phyloP scores from a whole-genome alignment of 2,329 filamentous ascomycete genomes.

The Fusarium sp. region DNA sequence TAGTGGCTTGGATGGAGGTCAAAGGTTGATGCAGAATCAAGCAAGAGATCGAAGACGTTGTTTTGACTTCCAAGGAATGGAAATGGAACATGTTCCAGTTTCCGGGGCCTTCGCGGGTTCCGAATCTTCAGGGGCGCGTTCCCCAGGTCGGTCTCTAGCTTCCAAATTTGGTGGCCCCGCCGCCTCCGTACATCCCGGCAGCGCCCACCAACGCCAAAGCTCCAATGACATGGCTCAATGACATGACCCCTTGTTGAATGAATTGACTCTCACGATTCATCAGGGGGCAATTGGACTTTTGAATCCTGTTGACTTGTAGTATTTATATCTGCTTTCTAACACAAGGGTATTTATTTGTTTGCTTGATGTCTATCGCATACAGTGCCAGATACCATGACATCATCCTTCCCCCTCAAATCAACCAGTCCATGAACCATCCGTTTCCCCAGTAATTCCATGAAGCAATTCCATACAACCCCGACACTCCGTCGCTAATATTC shows the following conservation, averaged over 20 bases:
- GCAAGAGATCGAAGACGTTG: slow-evolving; percentile 5
- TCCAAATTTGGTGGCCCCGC: slow-evolving; percentile 42
- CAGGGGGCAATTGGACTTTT: slow-evolving; percentile 1
- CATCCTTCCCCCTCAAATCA: slow-evolving; percentile 14
- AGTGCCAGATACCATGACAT: slow-evolving; percentile 27
- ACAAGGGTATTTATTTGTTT: slow-evolving; percentile 25
- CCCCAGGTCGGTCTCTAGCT: slow-evolving; percentile 10
- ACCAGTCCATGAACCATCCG: slow-evolving; percentile 20
- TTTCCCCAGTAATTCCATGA: slow-evolving; percentile 35
- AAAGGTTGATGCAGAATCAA: slow-evolving; percentile 1
- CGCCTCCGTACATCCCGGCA: slow-evolving; percentile 39
- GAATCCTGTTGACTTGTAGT: slow-evolving; percentile 16
- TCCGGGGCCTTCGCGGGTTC: slow-evolving; percentile 26
- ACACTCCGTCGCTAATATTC: slow-evolving; percentile 46
- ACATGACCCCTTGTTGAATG: slow-evolving; percentile 7
- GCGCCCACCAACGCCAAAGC: slow-evolving; percentile 11
- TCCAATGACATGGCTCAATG: slow-evolving; percentile 24
- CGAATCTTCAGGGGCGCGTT: slow-evolving; percentile 37
- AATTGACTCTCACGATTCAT: neutral
- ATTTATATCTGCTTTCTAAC: slow-evolving; percentile 14
- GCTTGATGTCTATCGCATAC: slow-evolving; percentile 28
- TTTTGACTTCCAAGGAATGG: slow-evolving; percentile 34
- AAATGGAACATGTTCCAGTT: slow-evolving; percentile 24
- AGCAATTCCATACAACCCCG: slow-evolving; percentile 38
- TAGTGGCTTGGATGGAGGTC: neutral